phyloP scores from a whole-genome alignment of 2,329 filamentous ascomycete genomes.

The Penicillium sp. region DNA sequence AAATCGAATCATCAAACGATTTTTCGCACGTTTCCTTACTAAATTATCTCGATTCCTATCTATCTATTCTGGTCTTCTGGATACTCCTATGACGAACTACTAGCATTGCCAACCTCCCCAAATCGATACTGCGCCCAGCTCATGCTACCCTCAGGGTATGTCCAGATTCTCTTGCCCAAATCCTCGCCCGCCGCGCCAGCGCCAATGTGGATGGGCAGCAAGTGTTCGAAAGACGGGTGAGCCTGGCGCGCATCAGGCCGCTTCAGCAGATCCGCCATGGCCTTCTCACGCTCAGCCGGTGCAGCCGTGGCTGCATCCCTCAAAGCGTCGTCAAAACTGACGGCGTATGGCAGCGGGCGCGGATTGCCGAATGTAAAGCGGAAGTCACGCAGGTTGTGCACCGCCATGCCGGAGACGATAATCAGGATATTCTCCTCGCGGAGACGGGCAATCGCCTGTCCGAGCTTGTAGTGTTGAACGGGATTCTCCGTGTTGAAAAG shows the following conservation, averaged over 20 bases:
- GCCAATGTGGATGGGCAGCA: conserved; percentile 55
- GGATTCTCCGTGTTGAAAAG: conserved; percentile 61
- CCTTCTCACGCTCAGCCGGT: conserved; percentile 40
- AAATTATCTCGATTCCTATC: background rate
- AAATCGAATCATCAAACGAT: conserved; percentile 25
- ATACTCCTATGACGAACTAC: conserved; percentile 21
- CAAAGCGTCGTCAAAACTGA: conserved; percentile 62
- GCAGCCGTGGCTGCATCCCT: conserved; percentile 55
- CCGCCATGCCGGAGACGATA: conserved; percentile 68
- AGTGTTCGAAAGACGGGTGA: conserved; percentile 60
- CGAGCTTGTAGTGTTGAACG: conserved; percentile 60
- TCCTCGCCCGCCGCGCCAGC: conserved; percentile 52
- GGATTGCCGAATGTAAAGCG: conserved; percentile 43
- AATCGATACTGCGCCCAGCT: conserved; percentile 54
- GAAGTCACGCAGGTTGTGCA: conserved; percentile 61
- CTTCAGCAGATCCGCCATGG: conserved; percentile 44
- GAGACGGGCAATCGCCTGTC: conserved; percentile 59
- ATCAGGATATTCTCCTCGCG: conserved; percentile 63
- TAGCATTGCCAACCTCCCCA: conserved; percentile 33
- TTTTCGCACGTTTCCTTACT: background rate
- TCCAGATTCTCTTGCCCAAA: conserved; percentile 45
- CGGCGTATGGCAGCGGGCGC: conserved; percentile 51
- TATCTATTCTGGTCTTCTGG: background rate
- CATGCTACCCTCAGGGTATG: conserved; percentile 47
- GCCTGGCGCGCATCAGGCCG: conserved; percentile 53